Conservation (phyloP, 164 flowering plant species). For the Cinnamomum chago region DNA sequence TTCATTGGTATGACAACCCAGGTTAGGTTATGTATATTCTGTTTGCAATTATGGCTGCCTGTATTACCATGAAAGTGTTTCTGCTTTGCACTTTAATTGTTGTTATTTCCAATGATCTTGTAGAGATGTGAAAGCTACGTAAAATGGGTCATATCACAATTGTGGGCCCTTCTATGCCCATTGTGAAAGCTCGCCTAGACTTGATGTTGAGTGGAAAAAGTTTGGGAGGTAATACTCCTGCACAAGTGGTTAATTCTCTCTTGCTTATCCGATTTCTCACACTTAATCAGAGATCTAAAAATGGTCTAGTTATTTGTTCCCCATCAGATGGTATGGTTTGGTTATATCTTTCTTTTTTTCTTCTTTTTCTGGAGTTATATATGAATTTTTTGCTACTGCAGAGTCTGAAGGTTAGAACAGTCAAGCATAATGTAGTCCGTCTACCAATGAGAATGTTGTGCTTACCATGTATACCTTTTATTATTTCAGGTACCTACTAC, state of each 20-base stretch:
- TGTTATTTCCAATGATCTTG: background rate
- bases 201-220: slow-evolving; percentile 44
- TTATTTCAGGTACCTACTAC: no score
- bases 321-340: background rate
- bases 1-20: slow-evolving; percentile 98
- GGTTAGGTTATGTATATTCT: slow-evolving; percentile 36
- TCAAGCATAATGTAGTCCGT: no score
- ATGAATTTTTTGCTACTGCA: no score
- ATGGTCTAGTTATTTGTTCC: background rate
- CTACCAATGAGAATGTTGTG: no score
- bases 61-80: slow-evolving; percentile 2
- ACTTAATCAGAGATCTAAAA: background rate
- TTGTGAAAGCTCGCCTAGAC: slow-evolving; percentile 51
- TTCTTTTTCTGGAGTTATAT: background rate
- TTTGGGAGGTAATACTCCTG: slow-evolving; percentile 28
- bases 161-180: slow-evolving; percentile 67
- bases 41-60: background rate
- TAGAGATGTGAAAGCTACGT: slow-evolving; percentile 84
- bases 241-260: slow-evolving; percentile 23
- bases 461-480: no score
- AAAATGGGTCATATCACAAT: slow-evolving; percentile 92
- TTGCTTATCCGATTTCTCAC: background rate
- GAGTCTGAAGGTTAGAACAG: no score
- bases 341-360: background rate
- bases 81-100: background rate